A percentile compares a stretch with the other conserved stretches of the same genome.
Conservation (phyloP, 345 rosid species). For the Salix purpurea region DNA sequence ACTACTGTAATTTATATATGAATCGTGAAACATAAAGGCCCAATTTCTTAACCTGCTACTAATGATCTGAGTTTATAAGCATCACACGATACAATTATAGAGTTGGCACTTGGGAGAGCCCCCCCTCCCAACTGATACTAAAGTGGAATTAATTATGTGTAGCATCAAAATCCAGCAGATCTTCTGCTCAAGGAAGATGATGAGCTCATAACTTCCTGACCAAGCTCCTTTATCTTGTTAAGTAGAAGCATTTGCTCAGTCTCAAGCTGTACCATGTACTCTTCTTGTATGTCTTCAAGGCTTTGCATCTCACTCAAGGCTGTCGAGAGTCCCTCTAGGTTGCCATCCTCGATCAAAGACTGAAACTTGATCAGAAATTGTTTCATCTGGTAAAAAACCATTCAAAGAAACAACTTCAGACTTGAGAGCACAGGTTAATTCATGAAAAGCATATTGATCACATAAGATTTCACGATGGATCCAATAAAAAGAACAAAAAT, state of each 20-base stretch:
- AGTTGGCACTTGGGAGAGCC: background rate
- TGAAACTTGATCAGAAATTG: conserved; percentile 56
- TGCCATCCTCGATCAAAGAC: conserved; percentile 56
- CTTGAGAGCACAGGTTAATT: background rate
- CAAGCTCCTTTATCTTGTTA: conserved; percentile 85
- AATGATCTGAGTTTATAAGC: background rate
- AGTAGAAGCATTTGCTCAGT: conserved; percentile 77
- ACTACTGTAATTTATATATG: too few relatives aligned
- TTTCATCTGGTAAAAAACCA: conserved; percentile 47
- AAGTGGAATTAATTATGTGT: background rate
- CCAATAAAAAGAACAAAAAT: background rate
- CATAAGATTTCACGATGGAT: background rate
- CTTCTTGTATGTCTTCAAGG: conserved; percentile 70
- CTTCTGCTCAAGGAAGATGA: conserved; percentile 44
- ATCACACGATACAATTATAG: background rate
- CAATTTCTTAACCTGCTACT: background rate
- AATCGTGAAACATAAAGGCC: background rate
- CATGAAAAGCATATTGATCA: background rate
- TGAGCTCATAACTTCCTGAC: conserved; percentile 64
- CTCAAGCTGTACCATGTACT: conserved; percentile 76
- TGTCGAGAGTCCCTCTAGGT: conserved; percentile 51
- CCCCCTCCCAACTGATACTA: too few relatives aligned
- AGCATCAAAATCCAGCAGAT: conserved; percentile 30
- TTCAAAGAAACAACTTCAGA: background rate
- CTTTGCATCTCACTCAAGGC: conserved; percentile 67